Base-by-base conservation (phyloP, 2,329 filamentous ascomycete genomes). In the Calonectria henricotiae region DNA sequence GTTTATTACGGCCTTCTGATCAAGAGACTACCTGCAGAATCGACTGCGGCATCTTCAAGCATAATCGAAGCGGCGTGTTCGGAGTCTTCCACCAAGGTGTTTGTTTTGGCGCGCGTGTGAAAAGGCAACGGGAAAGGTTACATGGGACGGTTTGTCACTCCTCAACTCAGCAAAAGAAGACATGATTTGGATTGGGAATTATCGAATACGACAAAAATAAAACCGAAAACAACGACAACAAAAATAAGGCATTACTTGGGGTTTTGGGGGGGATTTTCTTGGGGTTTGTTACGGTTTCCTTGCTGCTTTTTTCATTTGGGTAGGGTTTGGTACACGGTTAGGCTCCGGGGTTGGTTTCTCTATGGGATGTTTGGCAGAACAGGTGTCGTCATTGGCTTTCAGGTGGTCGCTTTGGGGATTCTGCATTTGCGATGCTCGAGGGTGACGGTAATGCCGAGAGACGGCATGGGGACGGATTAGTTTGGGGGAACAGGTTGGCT, bases 171-270 rank as follows among this genome's bases (percentile, higher is more conserved):
- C 47, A 73, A 70, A 67, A 68, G 74, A 74, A 76, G 65, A 62
- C 67, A 61, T 41, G 46, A 74, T 64, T 46, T 62, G 32, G 46
- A 74, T 64, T 46, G 60, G 32, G 37, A 61, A 65, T 70, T 49
- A 67, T 73, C 71, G 64, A 69, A 73, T 68, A 72, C 62, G 68
- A 60, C 66, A 47, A 69, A 71, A 75, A 71, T 51, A 65, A 39
- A 13, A 6, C 68, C 65, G 47, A 67, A 72, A 74, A 76, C 67
- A 66, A 49, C 64, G 44, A 7, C 66, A 43, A 62, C 67, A 76
- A 76, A 66, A 76, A 76, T 20, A 66, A 47, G 73, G 70, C 72
- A 77, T 77, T 37, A 61, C 46, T 46, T 41, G 68, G 74, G 76
- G 69, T 71, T 73, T 62, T 44, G 49, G 54, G 68, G 61, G 54